phyloP scores from a whole-genome alignment of 352 stramenopile genomes.

The Globisporangium nodosum region DNA sequence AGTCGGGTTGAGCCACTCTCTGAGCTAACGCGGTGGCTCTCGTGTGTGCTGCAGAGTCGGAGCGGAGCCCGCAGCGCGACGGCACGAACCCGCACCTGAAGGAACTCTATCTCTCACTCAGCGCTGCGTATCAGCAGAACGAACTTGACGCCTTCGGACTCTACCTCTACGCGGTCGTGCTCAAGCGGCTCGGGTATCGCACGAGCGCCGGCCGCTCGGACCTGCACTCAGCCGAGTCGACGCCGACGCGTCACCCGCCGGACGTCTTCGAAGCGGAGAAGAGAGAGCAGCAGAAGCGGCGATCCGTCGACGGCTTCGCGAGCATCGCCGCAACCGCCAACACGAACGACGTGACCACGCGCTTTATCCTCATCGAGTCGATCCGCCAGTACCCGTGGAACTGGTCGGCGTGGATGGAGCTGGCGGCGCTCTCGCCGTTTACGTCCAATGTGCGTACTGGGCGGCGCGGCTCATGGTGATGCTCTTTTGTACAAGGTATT shows the following conservation, averaged over 20 bases:
- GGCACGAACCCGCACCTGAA: slow-evolving; percentile 68
- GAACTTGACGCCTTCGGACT: slow-evolving; percentile 68
- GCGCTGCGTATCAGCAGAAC: slow-evolving; percentile 38
- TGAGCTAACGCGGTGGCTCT: neutral
- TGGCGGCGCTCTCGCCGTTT: slow-evolving; percentile 69
- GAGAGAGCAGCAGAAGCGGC: slow-evolving; percentile 24
- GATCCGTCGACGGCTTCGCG: slow-evolving; percentile 14
- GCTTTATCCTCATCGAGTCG: slow-evolving; percentile 63
- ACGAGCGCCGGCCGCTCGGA: slow-evolving; percentile 34
- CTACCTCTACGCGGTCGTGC: slow-evolving; percentile 77
- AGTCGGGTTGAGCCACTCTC: neutral
- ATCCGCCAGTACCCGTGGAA: slow-evolving; percentile 85
- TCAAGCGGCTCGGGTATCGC: slow-evolving; percentile 57
- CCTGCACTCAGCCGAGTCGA: slow-evolving; percentile 17
- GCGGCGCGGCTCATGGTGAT: slow-evolving; percentile 6
- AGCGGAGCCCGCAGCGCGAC: slow-evolving; percentile 31
- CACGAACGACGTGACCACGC: slow-evolving; percentile 49
- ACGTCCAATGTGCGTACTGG: slow-evolving; percentile 30
- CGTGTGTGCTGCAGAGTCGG: slow-evolving; percentile 18
- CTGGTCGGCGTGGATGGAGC: slow-evolving; percentile 97
- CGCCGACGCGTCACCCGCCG: slow-evolving; percentile 25
- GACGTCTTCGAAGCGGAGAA: slow-evolving; percentile 33
- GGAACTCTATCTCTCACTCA: slow-evolving; percentile 56
- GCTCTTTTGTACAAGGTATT: neutral
- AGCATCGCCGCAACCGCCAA: slow-evolving; percentile 8